Percentiles rank a stretch among this genome's conserved stretches.
Evolutionary conservation across 2,329 filamentous ascomycete genomes (phyloP).

Genomic region (Orbilia oligospora): DNA sequence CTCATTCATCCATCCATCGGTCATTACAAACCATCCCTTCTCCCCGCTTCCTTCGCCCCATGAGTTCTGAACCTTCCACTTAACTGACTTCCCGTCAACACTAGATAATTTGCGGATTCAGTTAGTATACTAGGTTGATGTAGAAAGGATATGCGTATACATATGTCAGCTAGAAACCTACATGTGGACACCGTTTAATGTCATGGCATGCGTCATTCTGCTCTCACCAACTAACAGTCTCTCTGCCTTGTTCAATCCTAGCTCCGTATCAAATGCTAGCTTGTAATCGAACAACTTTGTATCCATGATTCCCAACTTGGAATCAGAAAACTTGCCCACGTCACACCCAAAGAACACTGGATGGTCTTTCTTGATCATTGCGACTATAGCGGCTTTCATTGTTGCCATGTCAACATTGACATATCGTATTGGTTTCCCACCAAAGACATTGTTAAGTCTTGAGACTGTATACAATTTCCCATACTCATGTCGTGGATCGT

Average conservation of each 20-base stretch:
- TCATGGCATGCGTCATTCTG: constrained; percentile 93
- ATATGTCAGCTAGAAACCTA: background rate
- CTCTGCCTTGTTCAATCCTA: constrained; percentile 82
- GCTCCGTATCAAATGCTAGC: constrained; percentile 83
- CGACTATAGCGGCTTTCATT: constrained; percentile 80
- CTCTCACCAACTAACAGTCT: constrained; percentile 81
- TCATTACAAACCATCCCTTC: constrained; percentile 90
- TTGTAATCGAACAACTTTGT: constrained; percentile 81
- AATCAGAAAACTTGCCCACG: constrained; percentile 85
- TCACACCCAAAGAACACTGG: constrained; percentile 92
- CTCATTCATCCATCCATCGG: constrained; percentile 76
- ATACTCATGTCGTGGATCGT: constrained; percentile 85
- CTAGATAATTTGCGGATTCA: constrained; percentile 28
- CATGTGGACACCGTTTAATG: constrained; percentile 83
- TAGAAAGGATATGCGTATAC: background rate
- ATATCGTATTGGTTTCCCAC: constrained; percentile 81
- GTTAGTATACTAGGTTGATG: background rate
- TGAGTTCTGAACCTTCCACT: constrained; percentile 90
- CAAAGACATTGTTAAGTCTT: constrained; percentile 84
- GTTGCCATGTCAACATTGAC: constrained; percentile 83
- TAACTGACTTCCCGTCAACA: constrained; percentile 77
- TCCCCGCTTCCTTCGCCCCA: constrained; percentile 81
- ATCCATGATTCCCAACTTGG: constrained; percentile 81
- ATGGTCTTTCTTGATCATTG: constrained; percentile 82
- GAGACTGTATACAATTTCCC: constrained; percentile 81